Evolutionary conservation across 2,329 filamentous ascomycete genomes (phyloP).

Genomic region (Cladorrhinum sp.): DNA sequence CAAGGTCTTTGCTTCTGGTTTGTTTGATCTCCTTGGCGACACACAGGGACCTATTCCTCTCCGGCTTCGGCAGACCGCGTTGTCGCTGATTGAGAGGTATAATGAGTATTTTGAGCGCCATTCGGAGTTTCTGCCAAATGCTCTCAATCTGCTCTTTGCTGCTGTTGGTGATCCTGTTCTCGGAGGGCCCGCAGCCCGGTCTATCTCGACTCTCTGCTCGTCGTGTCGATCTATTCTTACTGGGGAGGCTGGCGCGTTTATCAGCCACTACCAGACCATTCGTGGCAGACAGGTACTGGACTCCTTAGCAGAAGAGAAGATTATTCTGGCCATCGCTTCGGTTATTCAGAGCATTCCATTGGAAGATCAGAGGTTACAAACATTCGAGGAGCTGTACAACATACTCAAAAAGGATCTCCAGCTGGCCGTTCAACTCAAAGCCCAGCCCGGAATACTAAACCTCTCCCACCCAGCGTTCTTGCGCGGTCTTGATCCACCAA

Average conservation of each 20-base stretch:
- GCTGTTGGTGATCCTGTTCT: conserved; percentile 62
- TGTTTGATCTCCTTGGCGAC: conserved; percentile 55
- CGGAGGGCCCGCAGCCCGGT: conserved; percentile 67
- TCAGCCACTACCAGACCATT: conserved; percentile 68
- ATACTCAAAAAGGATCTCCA: conserved; percentile 63
- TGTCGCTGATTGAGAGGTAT: conserved; percentile 69
- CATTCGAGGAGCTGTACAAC: conserved; percentile 56
- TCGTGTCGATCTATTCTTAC: conserved; percentile 70
- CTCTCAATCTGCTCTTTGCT: conserved; percentile 71
- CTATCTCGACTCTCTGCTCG: conserved; percentile 71
- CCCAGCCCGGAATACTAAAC: conserved; percentile 29
- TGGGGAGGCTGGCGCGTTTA: conserved; percentile 63
- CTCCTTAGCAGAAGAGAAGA: conserved; percentile 66
- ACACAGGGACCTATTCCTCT: conserved; percentile 53
- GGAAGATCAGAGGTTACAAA: conserved; percentile 50
- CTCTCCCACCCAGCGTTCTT: conserved; percentile 23
- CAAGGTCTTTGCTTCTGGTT: conserved; percentile 57
- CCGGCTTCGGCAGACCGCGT: conserved; percentile 63
- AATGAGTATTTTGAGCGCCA: conserved; percentile 74
- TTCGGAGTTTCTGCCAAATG: conserved; percentile 62
- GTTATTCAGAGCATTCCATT: conserved; percentile 70
- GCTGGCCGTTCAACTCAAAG: conserved; percentile 37
- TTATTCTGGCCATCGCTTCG: conserved; percentile 70
- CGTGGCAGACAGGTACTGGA: conserved; percentile 59
- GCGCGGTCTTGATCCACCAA: conserved; percentile 27